Percentiles rank a stretch among this genome's conserved stretches.
Evolutionary conservation across 176 grass and related monocot species (phyloP).

Genomic region (Panicum miliaceum): DNA sequence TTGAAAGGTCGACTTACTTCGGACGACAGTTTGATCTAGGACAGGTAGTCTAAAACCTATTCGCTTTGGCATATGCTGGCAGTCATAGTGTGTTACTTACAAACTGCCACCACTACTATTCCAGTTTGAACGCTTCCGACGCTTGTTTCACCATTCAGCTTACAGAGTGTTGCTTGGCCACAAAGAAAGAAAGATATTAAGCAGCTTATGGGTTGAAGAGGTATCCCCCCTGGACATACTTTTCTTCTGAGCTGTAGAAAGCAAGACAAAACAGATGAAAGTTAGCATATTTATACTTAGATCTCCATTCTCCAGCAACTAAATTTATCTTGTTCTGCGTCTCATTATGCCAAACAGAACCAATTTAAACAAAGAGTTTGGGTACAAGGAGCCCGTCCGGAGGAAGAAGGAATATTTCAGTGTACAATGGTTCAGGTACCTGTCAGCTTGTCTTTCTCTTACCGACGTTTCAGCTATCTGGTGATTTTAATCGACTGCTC

Average conservation of each 20-base stretch:
- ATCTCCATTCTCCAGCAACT: neutral
- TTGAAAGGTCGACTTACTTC: constrained; percentile 97
- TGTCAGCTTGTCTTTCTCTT: constrained; percentile 17
- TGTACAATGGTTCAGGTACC: constrained; percentile 95
- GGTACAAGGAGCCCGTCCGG: constrained; percentile 78
- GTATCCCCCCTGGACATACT: constrained; percentile 24
- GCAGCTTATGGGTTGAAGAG: constrained; percentile 91
- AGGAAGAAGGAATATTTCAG: constrained; percentile 89
- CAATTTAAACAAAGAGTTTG: constrained; percentile 78
- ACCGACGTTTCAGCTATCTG: constrained; percentile 10
- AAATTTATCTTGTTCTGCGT: constrained; percentile 2
- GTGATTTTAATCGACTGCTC: constrained; percentile 26
- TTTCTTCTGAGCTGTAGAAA: neutral
- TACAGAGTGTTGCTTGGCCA: constrained; percentile 80
- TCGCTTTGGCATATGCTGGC: neutral
- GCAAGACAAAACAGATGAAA: neutral
- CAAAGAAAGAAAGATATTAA: constrained; percentile 83
- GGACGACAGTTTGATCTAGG: constrained; percentile 88
- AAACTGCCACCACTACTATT: constrained; percentile 24
- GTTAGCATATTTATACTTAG: neutral
- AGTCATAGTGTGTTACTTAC: neutral
- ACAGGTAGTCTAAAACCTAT: constrained; percentile 55
- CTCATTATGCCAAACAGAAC: constrained; percentile 50
- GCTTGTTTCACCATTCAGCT: constrained; percentile 89
- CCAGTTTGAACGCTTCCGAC: constrained; percentile 87